Conservation (phyloP, 2,329 filamentous ascomycete genomes). For the Juglanconis sp. region DNA sequence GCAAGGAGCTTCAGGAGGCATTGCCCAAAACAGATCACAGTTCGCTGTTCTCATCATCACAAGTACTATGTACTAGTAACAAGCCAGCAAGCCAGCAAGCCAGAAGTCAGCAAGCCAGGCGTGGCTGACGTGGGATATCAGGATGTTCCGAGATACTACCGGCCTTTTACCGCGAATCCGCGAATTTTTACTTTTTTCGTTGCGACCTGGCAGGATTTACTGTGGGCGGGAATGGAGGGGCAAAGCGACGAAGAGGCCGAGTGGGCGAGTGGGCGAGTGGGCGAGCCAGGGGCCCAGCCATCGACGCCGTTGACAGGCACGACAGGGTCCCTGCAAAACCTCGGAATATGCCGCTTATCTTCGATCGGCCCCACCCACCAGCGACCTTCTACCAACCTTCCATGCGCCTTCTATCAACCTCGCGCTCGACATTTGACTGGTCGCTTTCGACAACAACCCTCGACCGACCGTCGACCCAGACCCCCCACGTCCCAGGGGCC, state of each 20-base stretch:
- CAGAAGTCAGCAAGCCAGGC: background rate
- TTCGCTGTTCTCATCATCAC: too few relatives aligned
- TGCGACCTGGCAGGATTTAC: too few relatives aligned
- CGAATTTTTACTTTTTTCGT: background rate
- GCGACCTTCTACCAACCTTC: conserved; percentile 13
- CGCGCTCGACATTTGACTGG: too few relatives aligned
- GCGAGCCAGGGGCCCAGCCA: too few relatives aligned
- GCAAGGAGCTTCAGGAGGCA: too few relatives aligned
- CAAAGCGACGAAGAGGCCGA: too few relatives aligned
- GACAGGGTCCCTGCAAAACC: background rate
- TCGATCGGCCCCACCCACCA: background rate
- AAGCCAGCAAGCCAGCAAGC: too few relatives aligned
- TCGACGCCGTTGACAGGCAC: background rate
- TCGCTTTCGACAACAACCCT: too few relatives aligned
- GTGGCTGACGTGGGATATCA: background rate
- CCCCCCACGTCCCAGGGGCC: background rate
- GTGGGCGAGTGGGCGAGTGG: background rate
- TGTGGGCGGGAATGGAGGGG: too few relatives aligned
- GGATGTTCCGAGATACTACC: background rate
- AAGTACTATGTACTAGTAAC: too few relatives aligned
- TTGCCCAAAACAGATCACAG: too few relatives aligned
- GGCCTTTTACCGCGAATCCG: background rate
- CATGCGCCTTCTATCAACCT: background rate
- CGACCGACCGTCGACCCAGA: background rate
- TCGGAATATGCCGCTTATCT: background rate